A percentile compares a stretch with the other conserved stretches of the same genome.
These are phyloP conservation scores for Canavalia ensiformis DNA, from an alignment of 306 rosid species.

Conservation along the genomic window DNA sequence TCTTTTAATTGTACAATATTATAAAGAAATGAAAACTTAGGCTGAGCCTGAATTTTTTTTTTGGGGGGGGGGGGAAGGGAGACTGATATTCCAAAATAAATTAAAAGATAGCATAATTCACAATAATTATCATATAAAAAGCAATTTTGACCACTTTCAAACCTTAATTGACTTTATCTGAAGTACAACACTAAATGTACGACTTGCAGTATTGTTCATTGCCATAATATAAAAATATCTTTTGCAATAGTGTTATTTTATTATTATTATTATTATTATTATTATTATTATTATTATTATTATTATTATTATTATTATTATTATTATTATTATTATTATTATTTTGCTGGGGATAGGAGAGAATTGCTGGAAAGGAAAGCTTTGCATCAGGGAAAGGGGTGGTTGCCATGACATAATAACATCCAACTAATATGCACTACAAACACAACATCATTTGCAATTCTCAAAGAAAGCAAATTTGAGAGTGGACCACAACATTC, in stretches of 20 bases:
- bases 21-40: neutral
- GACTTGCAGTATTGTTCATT: conserved; percentile 29
- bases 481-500: conserved; percentile 15
- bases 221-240: neutral
- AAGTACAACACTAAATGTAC: neutral
- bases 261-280: too few relatives aligned
- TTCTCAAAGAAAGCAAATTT: neutral
- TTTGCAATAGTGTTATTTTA: neutral
- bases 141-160: conserved; percentile 18
- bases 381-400: neutral
- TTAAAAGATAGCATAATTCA: neutral
- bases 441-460: neutral
- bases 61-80: neutral
- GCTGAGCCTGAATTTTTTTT: neutral
- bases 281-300: neutral
- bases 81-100: neutral
- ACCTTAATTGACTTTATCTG: neutral
- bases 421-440: neutral
- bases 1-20: neutral
- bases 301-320: too few relatives aligned
- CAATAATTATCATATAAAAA: neutral
- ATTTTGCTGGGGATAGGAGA: neutral
- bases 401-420: neutral
- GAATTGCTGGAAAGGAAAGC: neutral
- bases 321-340: neutral